These are phyloP conservation scores for Suillus americanus DNA, from an alignment of 768 basidiomycete genomes.

Conservation along the genomic window DNA sequence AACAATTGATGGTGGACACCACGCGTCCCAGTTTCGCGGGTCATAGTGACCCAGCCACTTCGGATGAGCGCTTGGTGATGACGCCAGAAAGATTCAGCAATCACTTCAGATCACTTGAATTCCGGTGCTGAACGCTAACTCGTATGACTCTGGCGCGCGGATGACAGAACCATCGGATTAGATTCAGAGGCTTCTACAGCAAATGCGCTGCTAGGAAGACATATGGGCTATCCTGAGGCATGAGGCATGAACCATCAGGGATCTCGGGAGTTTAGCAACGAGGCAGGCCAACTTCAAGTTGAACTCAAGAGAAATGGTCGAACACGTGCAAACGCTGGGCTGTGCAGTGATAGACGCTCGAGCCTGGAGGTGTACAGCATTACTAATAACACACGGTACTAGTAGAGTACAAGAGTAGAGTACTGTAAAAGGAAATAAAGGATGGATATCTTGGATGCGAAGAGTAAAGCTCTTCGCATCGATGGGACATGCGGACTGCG, in stretches of 20 bases:
- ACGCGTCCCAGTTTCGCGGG: background rate
- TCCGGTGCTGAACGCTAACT: background rate
- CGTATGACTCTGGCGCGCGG: too few species aligned
- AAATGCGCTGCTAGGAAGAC: background rate
- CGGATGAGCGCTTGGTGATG: background rate
- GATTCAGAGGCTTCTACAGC: background rate
- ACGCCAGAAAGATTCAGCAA: background rate
- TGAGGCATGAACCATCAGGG: background rate
- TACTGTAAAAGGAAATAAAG: too few species aligned
- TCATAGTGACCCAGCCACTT: background rate
- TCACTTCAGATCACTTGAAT: background rate
- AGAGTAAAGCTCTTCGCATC: too few species aligned
- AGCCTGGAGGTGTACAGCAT: too few species aligned
- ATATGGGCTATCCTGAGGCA: background rate
- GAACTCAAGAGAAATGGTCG: background rate
- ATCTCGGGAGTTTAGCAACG: background rate
- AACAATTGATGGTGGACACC: background rate
- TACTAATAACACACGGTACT: too few species aligned
- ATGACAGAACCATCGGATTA: background rate
- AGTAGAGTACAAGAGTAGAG: too few species aligned
- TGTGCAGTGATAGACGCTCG: too few species aligned
- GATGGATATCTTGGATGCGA: too few species aligned
- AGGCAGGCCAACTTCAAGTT: background rate
- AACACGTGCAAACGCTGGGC: background rate
- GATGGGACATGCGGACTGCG: too few species aligned